Conservation (phyloP, 768 basidiomycete species). For the Rhodotorula graminis region DNA sequence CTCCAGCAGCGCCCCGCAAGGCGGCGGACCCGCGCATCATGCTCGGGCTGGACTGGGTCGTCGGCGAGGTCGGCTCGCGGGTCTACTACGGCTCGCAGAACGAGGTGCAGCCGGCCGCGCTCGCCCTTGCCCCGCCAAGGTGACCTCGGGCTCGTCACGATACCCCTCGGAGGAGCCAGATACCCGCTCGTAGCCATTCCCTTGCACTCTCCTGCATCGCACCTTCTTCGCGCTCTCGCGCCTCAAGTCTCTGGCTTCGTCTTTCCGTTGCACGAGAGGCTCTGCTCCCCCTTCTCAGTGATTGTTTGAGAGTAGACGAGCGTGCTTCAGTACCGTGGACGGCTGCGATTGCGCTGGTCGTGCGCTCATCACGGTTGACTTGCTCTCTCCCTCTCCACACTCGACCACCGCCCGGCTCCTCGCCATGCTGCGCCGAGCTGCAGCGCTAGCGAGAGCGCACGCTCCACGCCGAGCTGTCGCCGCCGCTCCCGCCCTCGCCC, state of each 20-base stretch:
- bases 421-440: slow-evolving; percentile 1
- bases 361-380: not conserved
- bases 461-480: not conserved
- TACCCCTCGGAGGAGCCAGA: not conserved
- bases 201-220: too few relatives aligned
- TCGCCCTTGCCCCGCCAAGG: not conserved
- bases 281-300: too few relatives aligned
- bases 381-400: not conserved
- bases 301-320: too few relatives aligned
- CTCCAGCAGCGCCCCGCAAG: too few relatives aligned
- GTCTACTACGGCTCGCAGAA: slow-evolving; percentile 64
- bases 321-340: too few relatives aligned
- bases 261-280: too few relatives aligned
- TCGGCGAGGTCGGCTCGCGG: slow-evolving; percentile 76
- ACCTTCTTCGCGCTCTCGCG: too few relatives aligned
- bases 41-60: slow-evolving; percentile 81
- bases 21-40: slow-evolving; percentile 21
- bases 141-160: not conserved
- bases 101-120: not conserved
- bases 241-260: too few relatives aligned
- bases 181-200: not conserved
- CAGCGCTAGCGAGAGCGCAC: not conserved
- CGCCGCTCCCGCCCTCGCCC: not conserved
- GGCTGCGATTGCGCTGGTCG: too few relatives aligned
- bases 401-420: not conserved